These are phyloP conservation scores for Neurospora hispaniola DNA, from an alignment of 495 filamentous ascomycete genomes.

Conservation along the genomic window DNA sequence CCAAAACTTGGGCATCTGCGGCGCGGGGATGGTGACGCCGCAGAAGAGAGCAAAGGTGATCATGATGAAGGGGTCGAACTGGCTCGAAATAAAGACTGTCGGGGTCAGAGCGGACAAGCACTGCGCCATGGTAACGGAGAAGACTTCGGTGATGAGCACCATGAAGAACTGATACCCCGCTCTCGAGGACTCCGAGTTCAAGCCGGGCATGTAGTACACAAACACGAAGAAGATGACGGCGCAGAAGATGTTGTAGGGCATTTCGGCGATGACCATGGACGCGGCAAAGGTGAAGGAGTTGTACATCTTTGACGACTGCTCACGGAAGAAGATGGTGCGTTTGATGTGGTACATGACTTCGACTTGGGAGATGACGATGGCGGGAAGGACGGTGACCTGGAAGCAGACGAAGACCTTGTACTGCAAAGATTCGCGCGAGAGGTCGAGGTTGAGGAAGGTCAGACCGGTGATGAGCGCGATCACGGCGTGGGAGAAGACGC, in stretches of 20 bases:
- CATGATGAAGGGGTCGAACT: conserved; percentile 68
- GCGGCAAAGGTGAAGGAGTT: conserved; percentile 59
- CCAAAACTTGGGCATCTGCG: conserved; percentile 70
- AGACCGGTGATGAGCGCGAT: conserved; percentile 67
- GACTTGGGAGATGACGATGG: conserved; percentile 66
- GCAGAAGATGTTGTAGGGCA: conserved; percentile 67
- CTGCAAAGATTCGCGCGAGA: conserved; percentile 58
- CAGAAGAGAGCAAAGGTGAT: conserved; percentile 77
- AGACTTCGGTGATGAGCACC: conserved; percentile 64
- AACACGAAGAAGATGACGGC: conserved; percentile 65
- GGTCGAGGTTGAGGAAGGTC: conserved; percentile 56
- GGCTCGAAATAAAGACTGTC: conserved; percentile 47
- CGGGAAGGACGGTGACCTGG: conserved; percentile 66
- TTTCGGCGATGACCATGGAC: conserved; percentile 61
- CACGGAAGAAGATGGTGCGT: conserved; percentile 69
- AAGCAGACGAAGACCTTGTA: conserved; percentile 78
- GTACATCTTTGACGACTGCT: conserved; percentile 70
- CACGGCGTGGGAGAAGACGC: conserved; percentile 64
- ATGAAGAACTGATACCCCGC: conserved; percentile 80
- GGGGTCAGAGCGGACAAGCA: conserved; percentile 59
- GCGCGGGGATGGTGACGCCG: conserved; percentile 67
- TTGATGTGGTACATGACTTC: conserved; percentile 66
- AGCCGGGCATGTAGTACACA: conserved; percentile 62
- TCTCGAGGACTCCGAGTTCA: conserved; percentile 42
- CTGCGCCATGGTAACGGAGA: conserved; percentile 64